Base-by-base conservation (phyloP, 768 basidiomycete species). In the Neoboletus subvelutipes region DNA sequence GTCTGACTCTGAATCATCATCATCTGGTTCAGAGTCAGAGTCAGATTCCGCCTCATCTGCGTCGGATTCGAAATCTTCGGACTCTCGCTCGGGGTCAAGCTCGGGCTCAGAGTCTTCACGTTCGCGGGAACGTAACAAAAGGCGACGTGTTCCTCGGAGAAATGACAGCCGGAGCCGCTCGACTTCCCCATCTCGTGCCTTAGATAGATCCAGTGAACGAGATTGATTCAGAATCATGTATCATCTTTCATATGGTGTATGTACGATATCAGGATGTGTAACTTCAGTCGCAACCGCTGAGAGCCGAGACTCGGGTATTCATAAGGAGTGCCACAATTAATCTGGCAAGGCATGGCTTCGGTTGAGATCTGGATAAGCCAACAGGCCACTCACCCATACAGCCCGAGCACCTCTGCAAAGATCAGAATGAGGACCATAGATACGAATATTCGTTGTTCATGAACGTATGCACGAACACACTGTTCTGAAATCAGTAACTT, bases 391-490 rank as follows among this genome's bases (percentile, higher is more conserved):
- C 67, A 88, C 86, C 90, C 92, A 66, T 92, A 94, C 54, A 96
- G 73, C 37, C 94, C 94, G 56, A 97, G 76, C 24, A 97, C 94
- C 72, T 96, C 94, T 8, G 86, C 87, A 63, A 93, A 94, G 62
- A 93, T 93, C 68, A 98, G 85, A 61, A 98, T 95, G 41, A 98
- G 85, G 20, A 98, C 93, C 95, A 98, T 98, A 8, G 88, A 80
- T 22, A 98, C 95, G 69, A 95, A 98, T 28, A 98, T 85, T 70
- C 85, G 88, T 59, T 87, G 87, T 75, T 97, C 94, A 65, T 93
- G 83, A 26, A 97, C 83, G 68, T 93, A 97, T 59, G 92, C 92
- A 56, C 94, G 83, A 17, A 94, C 92, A 65, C 92, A 94, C 91
- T 94, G 61, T 12, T 15, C 12, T 12, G 1, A 36, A 20, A 18